Evolutionary conservation across 2,329 filamentous ascomycete genomes (phyloP).

Genomic region (Diaporthe helianthi): DNA sequence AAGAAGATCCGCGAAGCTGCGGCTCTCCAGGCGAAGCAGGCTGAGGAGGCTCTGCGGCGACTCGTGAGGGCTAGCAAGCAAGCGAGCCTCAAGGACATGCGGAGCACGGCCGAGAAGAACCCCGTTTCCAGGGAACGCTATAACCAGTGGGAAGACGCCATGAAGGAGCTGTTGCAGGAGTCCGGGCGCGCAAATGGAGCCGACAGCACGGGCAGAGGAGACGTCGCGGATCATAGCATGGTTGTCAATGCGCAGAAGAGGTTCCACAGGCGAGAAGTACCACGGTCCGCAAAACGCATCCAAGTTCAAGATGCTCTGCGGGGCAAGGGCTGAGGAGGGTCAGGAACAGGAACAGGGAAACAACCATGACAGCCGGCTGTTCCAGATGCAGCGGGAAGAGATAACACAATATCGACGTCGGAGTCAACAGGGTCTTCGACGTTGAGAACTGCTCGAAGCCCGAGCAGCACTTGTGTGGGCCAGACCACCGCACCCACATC

Average conservation of each 20-base stretch:
- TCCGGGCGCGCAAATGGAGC: conserved; percentile 27
- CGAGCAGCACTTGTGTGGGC: not conserved
- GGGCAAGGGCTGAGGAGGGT: conserved; percentile 37
- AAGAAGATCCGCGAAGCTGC: conserved; percentile 67
- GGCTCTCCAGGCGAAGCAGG: conserved; percentile 65
- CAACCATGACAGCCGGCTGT: not conserved
- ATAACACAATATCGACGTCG: not conserved
- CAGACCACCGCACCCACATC: not conserved
- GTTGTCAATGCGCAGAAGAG: conserved; percentile 65
- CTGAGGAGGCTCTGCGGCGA: conserved; percentile 65
- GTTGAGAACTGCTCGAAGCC: not conserved
- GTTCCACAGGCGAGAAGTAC: conserved; percentile 61
- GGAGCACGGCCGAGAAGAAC: conserved; percentile 61
- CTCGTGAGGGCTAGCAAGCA: conserved; percentile 69
- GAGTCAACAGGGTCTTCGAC: not conserved
- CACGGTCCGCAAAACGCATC: conserved; percentile 52
- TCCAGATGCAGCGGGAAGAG: not conserved
- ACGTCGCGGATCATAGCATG: conserved; percentile 69
- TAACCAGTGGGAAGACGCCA: conserved; percentile 66
- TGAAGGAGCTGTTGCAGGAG: conserved; percentile 61
- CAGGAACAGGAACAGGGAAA: not conserved
- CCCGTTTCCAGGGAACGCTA: conserved; percentile 61
- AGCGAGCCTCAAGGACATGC: conserved; percentile 69
- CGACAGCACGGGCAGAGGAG: conserved; percentile 43
- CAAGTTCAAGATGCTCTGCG: conserved; percentile 36